A percentile compares a stretch with the other conserved stretches of the same genome.
phyloP scores from a whole-genome alignment of 1,284 basidiomycete species.

The Coniferiporia weirii region DNA sequence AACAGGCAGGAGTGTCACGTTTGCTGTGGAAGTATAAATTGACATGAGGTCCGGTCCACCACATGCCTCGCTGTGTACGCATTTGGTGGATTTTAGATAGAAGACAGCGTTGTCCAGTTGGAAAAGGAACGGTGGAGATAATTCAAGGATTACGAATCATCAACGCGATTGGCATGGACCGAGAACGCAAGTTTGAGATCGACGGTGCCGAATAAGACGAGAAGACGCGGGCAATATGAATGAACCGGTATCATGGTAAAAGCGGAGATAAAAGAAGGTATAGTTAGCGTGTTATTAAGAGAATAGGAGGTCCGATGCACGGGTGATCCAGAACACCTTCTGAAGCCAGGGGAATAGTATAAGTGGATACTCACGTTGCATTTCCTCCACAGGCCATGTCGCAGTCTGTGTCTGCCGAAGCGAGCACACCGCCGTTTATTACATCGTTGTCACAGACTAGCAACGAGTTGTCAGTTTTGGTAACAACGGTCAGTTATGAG shows the following conservation, averaged over 20 bases:
- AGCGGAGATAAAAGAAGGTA: too few species aligned
- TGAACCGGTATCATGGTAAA: too few species aligned
- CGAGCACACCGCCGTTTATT: constrained; percentile 50
- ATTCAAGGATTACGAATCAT: too few species aligned
- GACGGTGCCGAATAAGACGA: not conserved
- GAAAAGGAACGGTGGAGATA: too few species aligned
- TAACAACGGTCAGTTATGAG: not conserved
- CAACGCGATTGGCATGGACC: not conserved
- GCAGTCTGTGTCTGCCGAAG: constrained; percentile 43
- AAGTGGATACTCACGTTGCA: constrained; percentile 40
- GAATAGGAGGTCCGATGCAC: too few species aligned
- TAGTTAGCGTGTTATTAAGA: too few species aligned
- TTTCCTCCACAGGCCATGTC: constrained; percentile 65
- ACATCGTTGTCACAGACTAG: constrained; percentile 60
- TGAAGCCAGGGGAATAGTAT: constrained; percentile 8
- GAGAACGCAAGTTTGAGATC: not conserved
- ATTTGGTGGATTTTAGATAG: not conserved
- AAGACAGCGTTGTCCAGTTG: too few species aligned
- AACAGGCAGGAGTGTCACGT: constrained; percentile 51
- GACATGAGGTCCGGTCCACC: constrained; percentile 68
- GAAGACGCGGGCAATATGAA: not conserved
- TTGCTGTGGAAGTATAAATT: constrained; percentile 52
- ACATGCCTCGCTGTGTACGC: constrained; percentile 51
- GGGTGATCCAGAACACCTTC: too few species aligned
- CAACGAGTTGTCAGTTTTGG: not conserved